Percentiles rank a stretch among this genome's conserved stretches.
Evolutionary conservation across 164 flowering plant genomes (phyloP).

Genomic region (Macadamia tetraphylla): DNA sequence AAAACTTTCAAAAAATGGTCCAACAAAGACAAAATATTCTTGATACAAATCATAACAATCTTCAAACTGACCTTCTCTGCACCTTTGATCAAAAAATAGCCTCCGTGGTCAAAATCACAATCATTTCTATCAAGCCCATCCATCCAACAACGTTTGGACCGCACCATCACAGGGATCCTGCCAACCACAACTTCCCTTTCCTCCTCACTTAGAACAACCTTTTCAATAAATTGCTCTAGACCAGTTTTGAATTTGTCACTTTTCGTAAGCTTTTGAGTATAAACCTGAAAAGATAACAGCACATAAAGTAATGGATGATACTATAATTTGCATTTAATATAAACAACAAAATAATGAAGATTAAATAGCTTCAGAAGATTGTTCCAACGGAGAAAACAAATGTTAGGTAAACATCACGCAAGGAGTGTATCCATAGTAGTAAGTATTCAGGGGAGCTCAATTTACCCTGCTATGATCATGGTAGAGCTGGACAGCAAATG

Average conservation of each 20-base stretch:
- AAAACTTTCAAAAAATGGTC: background rate
- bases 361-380: background rate
- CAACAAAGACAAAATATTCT: background rate
- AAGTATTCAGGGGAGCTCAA: too few relatives aligned
- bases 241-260: constrained; percentile 94
- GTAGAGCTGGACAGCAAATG: too few relatives aligned
- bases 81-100: constrained; percentile 87
- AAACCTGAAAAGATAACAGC: constrained; percentile 44
- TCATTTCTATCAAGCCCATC: constrained; percentile 44
- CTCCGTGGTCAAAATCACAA: constrained; percentile 90
- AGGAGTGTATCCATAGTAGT: too few relatives aligned
- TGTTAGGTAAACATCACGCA: background rate
- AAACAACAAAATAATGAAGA: background rate
- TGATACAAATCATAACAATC: background rate
- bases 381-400: background rate
- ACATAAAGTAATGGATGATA: background rate
- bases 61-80: constrained; percentile 69
- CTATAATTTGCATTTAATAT: background rate
- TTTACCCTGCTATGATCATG: too few relatives aligned
- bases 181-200: constrained; percentile 52
- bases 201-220: constrained; percentile 30
- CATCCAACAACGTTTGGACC: constrained; percentile 80
- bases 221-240: constrained; percentile 39
- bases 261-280: constrained; percentile 31
- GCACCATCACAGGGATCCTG: constrained; percentile 93